Percentiles rank a stretch among this genome's conserved stretches.
Evolutionary conservation across 2,329 filamentous ascomycete genomes (phyloP).

Genomic region (Orbilia javanica): DNA sequence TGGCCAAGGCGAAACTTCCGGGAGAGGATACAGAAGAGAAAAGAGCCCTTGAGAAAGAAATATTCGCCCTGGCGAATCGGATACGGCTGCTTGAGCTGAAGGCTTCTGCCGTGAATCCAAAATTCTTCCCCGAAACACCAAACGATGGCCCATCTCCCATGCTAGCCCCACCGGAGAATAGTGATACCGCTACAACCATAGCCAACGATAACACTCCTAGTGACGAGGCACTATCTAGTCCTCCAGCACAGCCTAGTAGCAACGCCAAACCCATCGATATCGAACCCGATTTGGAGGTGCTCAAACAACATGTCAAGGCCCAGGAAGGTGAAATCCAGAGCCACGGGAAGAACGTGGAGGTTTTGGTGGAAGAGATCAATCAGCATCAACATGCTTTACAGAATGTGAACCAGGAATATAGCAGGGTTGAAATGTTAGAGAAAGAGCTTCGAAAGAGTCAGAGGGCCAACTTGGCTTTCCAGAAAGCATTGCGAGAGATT

Average conservation of each 20-base stretch:
- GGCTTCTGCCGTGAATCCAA: constrained; percentile 70
- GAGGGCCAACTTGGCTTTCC: constrained; percentile 97
- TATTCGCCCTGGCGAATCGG: constrained; percentile 80
- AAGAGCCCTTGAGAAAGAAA: constrained; percentile 81
- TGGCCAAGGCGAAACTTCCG: constrained; percentile 76
- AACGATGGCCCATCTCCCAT: constrained; percentile 71
- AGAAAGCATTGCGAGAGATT: constrained; percentile 95
- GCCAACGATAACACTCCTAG: constrained; percentile 3
- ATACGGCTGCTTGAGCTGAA: constrained; percentile 86
- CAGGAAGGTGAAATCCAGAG: constrained; percentile 62
- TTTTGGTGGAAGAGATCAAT: constrained; percentile 91
- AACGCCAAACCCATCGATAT: constrained; percentile 35
- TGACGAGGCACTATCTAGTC: constrained; percentile 40
- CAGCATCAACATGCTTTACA: constrained; percentile 88
- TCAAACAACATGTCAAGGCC: constrained; percentile 62
- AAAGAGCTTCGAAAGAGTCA: constrained; percentile 96
- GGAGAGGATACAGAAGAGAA: constrained; percentile 82
- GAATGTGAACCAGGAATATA: constrained; percentile 85
- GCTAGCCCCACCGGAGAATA: constrained; percentile 25
- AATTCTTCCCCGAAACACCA: constrained; percentile 81
- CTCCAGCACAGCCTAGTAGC: constrained; percentile 26
- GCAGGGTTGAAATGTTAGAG: constrained; percentile 89
- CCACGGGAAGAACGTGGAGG: constrained; percentile 83
- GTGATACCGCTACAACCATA: background rate
- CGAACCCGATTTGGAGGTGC: constrained; percentile 60